Evolutionary conservation across 2,329 filamentous ascomycete genomes (phyloP).

Genomic region (Fusarium oligoseptatum): DNA sequence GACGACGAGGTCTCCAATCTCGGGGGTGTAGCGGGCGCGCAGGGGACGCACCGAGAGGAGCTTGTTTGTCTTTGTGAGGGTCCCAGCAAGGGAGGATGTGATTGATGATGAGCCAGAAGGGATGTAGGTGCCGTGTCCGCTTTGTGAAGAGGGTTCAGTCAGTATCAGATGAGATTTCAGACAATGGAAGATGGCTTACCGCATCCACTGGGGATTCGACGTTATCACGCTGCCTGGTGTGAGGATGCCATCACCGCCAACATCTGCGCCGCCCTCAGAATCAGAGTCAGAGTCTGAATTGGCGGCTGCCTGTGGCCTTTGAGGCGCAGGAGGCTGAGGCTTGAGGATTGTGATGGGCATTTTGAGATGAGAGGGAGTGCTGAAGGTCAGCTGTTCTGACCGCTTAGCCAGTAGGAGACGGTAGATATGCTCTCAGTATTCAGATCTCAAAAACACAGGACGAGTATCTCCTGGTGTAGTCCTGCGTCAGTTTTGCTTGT

Average conservation of each 20-base stretch:
- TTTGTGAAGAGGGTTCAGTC: not conserved
- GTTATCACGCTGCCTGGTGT: slow-evolving; percentile 93
- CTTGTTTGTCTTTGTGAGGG: slow-evolving; percentile 94
- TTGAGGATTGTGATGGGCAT: slow-evolving; percentile 65
- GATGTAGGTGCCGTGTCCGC: slow-evolving; percentile 93
- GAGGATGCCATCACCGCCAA: slow-evolving; percentile 72
- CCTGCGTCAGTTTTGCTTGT: slow-evolving; percentile 5
- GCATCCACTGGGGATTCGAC: slow-evolving; percentile 96
- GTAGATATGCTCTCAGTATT: not conserved
- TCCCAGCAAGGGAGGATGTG: slow-evolving; percentile 90
- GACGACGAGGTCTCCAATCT: slow-evolving; percentile 95
- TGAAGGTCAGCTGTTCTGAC: slow-evolving; percentile 1
- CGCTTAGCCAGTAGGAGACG: not conserved
- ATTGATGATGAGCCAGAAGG: slow-evolving; percentile 75
- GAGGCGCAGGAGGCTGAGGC: slow-evolving; percentile 53
- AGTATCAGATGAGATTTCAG: slow-evolving; percentile 16
- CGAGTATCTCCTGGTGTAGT: not conserved
- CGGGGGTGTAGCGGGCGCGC: slow-evolving; percentile 91
- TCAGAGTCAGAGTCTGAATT: slow-evolving; percentile 59
- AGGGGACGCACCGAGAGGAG: slow-evolving; percentile 91
- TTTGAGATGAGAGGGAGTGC: slow-evolving; percentile 32
- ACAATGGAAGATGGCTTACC: slow-evolving; percentile 57
- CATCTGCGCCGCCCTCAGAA: slow-evolving; percentile 60
- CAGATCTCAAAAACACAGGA: not conserved
- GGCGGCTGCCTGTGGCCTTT: slow-evolving; percentile 35